Conservation (phyloP, 2,329 filamentous ascomycete species). For the Colletotrichum musae region DNA sequence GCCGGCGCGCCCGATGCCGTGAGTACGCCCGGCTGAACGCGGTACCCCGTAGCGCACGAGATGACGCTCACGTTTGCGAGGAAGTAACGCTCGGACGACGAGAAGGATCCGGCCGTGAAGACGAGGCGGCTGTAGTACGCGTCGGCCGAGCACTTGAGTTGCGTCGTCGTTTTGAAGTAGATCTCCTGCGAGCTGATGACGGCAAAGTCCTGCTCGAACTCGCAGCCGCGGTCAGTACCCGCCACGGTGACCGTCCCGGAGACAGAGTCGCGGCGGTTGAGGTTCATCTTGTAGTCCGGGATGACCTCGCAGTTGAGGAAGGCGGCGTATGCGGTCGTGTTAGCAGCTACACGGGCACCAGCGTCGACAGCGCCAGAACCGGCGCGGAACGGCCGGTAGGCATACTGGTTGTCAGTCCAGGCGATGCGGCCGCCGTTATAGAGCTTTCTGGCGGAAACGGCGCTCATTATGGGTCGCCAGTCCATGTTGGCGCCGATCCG, state of each 20-base stretch:
- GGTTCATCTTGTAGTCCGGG: slow-evolving; percentile 7
- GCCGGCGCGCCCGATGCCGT: neutral
- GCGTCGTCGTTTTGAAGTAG: slow-evolving; percentile 8
- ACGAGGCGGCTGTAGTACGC: slow-evolving; percentile 18
- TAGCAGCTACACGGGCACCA: neutral
- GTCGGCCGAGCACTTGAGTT: slow-evolving; percentile 13
- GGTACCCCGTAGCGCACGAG: slow-evolving; percentile 20
- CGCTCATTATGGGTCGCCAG: slow-evolving; percentile 18
- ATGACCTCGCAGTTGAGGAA: slow-evolving; percentile 18
- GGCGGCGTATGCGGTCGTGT: slow-evolving; percentile 16
- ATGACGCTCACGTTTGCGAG: slow-evolving; percentile 26
- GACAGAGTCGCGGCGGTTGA: neutral
- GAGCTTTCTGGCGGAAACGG: slow-evolving; percentile 2
- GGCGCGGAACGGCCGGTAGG: slow-evolving; percentile 14
- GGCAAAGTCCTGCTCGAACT: slow-evolving; percentile 12
- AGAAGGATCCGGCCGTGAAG: slow-evolving; percentile 4
- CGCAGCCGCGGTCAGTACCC: slow-evolving; percentile 12
- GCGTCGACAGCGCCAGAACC: neutral
- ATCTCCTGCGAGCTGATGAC: slow-evolving; percentile 1
- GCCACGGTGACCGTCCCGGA: neutral
- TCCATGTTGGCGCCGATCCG: slow-evolving; percentile 17
- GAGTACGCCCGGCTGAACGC: neutral
- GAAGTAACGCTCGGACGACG: neutral
- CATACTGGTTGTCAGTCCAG: slow-evolving; percentile 10
- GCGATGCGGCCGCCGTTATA: slow-evolving; percentile 10